These are phyloP conservation scores for Coemansia sp. DNA, from an alignment of 192 early-diverging fungal species.

Conservation along the genomic window DNA sequence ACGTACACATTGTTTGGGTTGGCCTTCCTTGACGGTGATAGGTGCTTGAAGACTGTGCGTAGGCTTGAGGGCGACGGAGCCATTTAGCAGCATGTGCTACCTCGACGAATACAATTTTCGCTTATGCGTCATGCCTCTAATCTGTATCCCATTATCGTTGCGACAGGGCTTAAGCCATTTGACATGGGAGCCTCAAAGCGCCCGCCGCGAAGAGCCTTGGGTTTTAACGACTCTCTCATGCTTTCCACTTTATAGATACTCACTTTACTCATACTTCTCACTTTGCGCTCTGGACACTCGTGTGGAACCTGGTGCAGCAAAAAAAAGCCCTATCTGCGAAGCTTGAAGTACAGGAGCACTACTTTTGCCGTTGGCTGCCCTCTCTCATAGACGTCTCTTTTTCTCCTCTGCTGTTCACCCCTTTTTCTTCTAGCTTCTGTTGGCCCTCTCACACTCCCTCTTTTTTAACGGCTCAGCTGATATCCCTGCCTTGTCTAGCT, in stretches of 20 bases:
- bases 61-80: too few species aligned
- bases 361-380: not conserved
- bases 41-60: too few species aligned
- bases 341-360: not conserved
- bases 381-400: not conserved
- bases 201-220: too few species aligned
- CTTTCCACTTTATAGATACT: not conserved
- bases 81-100: too few species aligned
- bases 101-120: too few species aligned
- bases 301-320: not conserved
- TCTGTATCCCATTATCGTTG: too few species aligned
- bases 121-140: too few species aligned
- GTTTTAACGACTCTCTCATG: not conserved
- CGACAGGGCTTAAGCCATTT: too few species aligned
- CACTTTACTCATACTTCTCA: not conserved
- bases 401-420: not conserved
- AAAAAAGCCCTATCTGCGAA: not conserved
- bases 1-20: too few species aligned
- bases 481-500: slow-evolving; percentile 1
- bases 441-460: not conserved
- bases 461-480: slow-evolving; percentile 1
- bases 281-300: not conserved
- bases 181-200: too few species aligned
- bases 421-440: not conserved
- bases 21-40: too few species aligned